These are phyloP conservation scores for Aspergillus aculeatinus DNA, from an alignment of 2,329 filamentous ascomycete species.

Conservation along the genomic window DNA sequence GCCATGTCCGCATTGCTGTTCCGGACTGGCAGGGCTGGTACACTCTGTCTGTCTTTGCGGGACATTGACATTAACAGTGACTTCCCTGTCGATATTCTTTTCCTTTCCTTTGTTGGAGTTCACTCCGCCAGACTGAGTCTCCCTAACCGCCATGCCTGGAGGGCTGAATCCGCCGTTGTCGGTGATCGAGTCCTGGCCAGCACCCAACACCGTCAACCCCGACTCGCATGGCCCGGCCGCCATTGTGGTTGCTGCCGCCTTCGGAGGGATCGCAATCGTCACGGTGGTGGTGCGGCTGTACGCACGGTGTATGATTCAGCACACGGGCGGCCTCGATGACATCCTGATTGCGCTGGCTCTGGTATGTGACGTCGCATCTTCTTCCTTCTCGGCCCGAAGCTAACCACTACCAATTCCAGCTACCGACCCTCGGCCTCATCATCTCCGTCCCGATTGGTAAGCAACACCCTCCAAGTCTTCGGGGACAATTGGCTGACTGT, in stretches of 20 bases:
- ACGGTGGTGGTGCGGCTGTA: slow-evolving; percentile 1
- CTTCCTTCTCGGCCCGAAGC: background rate
- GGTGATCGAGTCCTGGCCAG: slow-evolving; percentile 9
- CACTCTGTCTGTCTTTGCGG: background rate
- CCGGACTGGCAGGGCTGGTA: background rate
- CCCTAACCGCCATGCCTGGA: slow-evolving; percentile 1
- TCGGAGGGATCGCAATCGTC: background rate
- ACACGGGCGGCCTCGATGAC: background rate
- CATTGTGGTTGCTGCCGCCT: background rate
- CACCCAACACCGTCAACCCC: slow-evolving; percentile 6
- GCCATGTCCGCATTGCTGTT: background rate
- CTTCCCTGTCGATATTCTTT: background rate
- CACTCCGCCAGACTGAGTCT: background rate
- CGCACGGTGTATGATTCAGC: slow-evolving; percentile 5
- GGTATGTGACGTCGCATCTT: background rate
- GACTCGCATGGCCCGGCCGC: slow-evolving; percentile 6
- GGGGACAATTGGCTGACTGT: background rate
- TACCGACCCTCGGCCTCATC: background rate
- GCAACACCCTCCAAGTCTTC: background rate
- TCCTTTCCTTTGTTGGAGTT: background rate
- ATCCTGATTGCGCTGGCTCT: slow-evolving; percentile 4
- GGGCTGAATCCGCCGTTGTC: slow-evolving; percentile 7
- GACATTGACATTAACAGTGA: background rate
- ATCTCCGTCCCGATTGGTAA: background rate
- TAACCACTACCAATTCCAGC: background rate